phyloP scores from a whole-genome alignment of 208 protist genomes.

The Kentomonas sorsogonicus region DNA sequence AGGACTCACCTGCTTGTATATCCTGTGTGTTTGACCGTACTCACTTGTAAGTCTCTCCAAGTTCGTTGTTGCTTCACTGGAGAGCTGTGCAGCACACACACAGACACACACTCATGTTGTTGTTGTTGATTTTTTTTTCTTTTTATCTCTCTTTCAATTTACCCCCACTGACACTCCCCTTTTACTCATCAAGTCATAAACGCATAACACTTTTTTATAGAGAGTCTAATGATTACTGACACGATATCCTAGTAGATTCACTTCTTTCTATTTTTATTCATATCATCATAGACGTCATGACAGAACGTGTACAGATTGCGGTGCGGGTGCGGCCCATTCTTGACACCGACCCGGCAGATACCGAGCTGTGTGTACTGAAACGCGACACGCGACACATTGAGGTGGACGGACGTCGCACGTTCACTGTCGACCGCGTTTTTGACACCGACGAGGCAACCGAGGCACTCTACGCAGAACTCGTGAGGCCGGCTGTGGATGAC shows the following conservation, averaged over 20 bases:
- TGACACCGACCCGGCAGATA: conserved; percentile 33
- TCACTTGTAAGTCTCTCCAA: no score
- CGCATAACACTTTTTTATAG: conserved; percentile 1
- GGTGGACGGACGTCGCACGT: conserved; percentile 68
- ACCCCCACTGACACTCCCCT: not conserved
- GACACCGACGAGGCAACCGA: conserved; percentile 49
- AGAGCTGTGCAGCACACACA: no score
- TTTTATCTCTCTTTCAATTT: conserved; percentile 1
- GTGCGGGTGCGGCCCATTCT: conserved; percentile 81
- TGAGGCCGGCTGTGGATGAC: conserved; percentile 60
- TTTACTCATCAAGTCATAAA: not conserved
- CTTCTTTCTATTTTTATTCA: not conserved
- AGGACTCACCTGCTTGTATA: not conserved
- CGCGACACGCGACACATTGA: conserved; percentile 65
- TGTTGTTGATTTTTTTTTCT: conserved; percentile 13
- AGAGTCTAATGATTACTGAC: not conserved
- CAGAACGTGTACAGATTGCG: conserved; percentile 73
- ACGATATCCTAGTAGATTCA: not conserved
- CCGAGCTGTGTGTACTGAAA: conserved; percentile 29
- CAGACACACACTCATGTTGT: no score
- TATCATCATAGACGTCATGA: conserved; percentile 8
- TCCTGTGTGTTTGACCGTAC: conserved; percentile 4
- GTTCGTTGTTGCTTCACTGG: no score
- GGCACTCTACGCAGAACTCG: conserved; percentile 65
- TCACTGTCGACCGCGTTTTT: conserved; percentile 88